phyloP scores from a whole-genome alignment of 2,329 filamentous ascomycete genomes.

The Xylariaceae sp. region DNA sequence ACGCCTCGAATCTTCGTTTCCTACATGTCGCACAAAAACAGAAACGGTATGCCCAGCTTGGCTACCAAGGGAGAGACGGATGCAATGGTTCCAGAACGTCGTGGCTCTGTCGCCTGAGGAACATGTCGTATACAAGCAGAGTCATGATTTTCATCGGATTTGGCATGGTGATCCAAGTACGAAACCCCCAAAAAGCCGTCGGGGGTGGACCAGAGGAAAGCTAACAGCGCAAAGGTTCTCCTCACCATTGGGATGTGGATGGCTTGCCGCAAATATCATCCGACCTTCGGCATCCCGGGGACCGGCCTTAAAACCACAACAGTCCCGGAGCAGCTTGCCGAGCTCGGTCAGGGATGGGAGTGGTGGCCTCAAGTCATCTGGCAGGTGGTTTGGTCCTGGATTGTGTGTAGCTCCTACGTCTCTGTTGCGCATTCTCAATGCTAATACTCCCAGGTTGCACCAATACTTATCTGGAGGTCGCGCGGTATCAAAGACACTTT shows the following conservation, averaged over 20 bases:
- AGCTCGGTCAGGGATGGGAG: slow-evolving; percentile 49
- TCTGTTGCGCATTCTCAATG: not conserved
- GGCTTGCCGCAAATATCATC: slow-evolving; percentile 54
- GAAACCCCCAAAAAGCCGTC: slow-evolving; percentile 1
- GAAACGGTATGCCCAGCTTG: slow-evolving; percentile 33
- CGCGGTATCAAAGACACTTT: slow-evolving; percentile 52
- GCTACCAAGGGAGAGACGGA: slow-evolving; percentile 9
- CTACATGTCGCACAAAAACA: slow-evolving; percentile 46
- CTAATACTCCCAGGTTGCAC: slow-evolving; percentile 36
- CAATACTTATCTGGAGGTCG: slow-evolving; percentile 47
- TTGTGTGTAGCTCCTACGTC: slow-evolving; percentile 24
- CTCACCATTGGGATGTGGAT: slow-evolving; percentile 51
- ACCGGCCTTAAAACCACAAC: slow-evolving; percentile 28
- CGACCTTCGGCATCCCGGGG: slow-evolving; percentile 41
- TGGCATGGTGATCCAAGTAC: slow-evolving; percentile 46
- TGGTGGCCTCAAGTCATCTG: slow-evolving; percentile 55
- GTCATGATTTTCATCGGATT: slow-evolving; percentile 41
- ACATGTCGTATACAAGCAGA: slow-evolving; percentile 33
- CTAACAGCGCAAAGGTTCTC: slow-evolving; percentile 36
- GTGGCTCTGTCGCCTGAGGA: slow-evolving; percentile 30
- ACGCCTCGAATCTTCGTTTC: slow-evolving; percentile 51
- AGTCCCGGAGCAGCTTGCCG: slow-evolving; percentile 37
- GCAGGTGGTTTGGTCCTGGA: slow-evolving; percentile 52
- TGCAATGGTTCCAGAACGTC: slow-evolving; percentile 26
- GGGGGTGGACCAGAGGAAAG: too few relatives aligned